Base-by-base conservation (phyloP, 2,329 filamentous ascomycete genomes). In the Ascocoryne sarcoides region DNA sequence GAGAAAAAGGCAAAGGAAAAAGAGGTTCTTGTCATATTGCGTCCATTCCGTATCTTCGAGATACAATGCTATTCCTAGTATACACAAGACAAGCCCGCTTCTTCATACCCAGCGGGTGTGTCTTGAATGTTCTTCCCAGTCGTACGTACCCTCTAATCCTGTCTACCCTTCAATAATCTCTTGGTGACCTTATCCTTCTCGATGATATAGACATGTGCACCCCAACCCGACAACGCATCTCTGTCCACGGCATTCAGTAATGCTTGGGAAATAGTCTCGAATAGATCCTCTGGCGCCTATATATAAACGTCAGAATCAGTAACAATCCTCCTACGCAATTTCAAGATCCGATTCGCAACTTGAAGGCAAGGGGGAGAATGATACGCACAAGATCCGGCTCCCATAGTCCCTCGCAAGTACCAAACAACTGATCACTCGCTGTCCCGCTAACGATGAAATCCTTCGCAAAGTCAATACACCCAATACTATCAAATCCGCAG, bases 151-250 rank as follows among this genome's bases (percentile, higher is more conserved):
- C 23, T 56, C 62, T 86, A 89, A 65, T 96, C 90, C 71, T 96
- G 90, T 71, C 89, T 80, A 62, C 89, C 89, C 79, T 96, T 96
- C 65, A 98, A 73, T 79, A 98, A 79, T 64, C 92, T 77, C 82
- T 96, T 95, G 60, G 92, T 96, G 49, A 98, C 86, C 84, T 96
- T 96, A 71, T 95, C 89, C 77, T 98, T 98, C 74, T 96, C 92
- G 65, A 98, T 94, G 61, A 98, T 94, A 70, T 96, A 98, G 55
- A 98, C 92, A 62, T 98, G 88, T 29, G 92, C 92, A 62, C 92
- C 92, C 92, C 92, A 96, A 51, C 92, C 92, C 28, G 90, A 95
- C 49, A 98, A 73, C 39, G 92, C 92, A 66, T 98, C 92, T 68
- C 92, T 78, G 66, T 98, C 92, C 43, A 96, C 86, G 45, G 92